phyloP scores from a whole-genome alignment of 83 land plant genomes.

The Diphasiastrum complanatum region DNA sequence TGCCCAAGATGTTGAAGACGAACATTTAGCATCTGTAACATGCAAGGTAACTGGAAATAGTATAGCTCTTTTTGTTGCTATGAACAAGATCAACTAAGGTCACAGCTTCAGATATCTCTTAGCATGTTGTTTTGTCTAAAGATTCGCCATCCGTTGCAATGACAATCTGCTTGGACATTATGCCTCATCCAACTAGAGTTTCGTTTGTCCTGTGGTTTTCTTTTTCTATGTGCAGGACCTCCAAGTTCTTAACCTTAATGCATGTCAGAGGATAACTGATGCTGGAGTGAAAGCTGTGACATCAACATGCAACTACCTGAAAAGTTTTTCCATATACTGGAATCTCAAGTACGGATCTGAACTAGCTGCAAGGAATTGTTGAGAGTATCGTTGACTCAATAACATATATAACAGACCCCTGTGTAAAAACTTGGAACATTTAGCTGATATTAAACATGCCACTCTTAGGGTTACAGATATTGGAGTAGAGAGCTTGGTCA shows the following conservation, averaged over 20 bases:
- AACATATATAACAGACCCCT: not conserved
- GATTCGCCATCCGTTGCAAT: not conserved
- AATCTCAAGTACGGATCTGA: constrained; percentile 74
- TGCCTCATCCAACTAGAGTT: not conserved
- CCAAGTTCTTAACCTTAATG: constrained; percentile 50
- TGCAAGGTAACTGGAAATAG: constrained; percentile 46
- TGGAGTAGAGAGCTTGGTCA: constrained; percentile 39
- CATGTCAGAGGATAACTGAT: constrained; percentile 64
- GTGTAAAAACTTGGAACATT: not conserved
- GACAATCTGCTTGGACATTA: not conserved
- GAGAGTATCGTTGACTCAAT: not conserved
- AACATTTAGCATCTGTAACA: constrained; percentile 43
- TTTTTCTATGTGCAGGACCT: constrained; percentile 29
- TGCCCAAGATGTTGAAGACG: constrained; percentile 57
- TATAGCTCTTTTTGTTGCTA: too few relatives aligned
- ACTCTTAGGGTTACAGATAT: constrained; percentile 47
- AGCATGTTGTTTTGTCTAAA: not conserved
- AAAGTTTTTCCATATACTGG: constrained; percentile 58
- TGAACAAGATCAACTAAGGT: too few relatives aligned
- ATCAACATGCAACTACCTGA: constrained; percentile 36
- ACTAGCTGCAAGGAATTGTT: not conserved
- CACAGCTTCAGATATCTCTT: too few relatives aligned
- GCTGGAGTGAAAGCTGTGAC: constrained; percentile 47
- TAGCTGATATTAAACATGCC: not conserved
- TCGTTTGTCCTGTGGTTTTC: constrained; percentile 16